Conservation (phyloP, 306 rosid genomes). For the Nissolia schottii region DNA sequence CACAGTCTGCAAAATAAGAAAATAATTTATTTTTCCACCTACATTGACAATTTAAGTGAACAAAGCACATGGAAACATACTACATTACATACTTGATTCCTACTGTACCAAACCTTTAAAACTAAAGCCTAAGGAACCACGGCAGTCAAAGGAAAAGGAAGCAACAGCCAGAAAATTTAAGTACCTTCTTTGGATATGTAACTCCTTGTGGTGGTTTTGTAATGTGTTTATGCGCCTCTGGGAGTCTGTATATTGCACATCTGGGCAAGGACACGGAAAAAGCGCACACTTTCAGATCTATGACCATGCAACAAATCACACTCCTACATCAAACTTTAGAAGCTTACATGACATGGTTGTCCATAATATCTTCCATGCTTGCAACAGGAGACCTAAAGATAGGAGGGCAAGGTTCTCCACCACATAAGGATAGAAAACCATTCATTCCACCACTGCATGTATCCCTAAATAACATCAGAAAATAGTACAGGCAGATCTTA, state of each 20-base stretch:
- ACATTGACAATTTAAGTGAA: not conserved
- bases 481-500: slow-evolving; percentile 33
- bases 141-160: not conserved
- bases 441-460: slow-evolving; percentile 98
- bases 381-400: slow-evolving; percentile 87
- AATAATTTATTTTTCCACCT: not conserved
- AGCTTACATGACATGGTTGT: slow-evolving; percentile 94
- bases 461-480: slow-evolving; percentile 72
- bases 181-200: slow-evolving; percentile 69
- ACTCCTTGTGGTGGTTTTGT: slow-evolving; percentile 78
- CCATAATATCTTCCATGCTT: slow-evolving; percentile 85
- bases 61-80: not conserved
- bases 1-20: slow-evolving; percentile 47
- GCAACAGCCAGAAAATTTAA: slow-evolving; percentile 3
- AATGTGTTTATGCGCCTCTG: slow-evolving; percentile 68
- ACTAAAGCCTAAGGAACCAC: not conserved
- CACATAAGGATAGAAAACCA: slow-evolving; percentile 83
- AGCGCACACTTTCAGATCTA: not conserved
- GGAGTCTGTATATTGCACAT: slow-evolving; percentile 83
- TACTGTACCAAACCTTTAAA: not conserved
- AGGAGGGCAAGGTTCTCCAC: slow-evolving; percentile 95
- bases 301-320: not conserved
- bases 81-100: not conserved
- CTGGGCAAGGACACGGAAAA: slow-evolving; percentile 29
- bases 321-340: not conserved